Conservation (phyloP, 2,329 filamentous ascomycete species). For the Aspergillus brunneoviolaceus region DNA sequence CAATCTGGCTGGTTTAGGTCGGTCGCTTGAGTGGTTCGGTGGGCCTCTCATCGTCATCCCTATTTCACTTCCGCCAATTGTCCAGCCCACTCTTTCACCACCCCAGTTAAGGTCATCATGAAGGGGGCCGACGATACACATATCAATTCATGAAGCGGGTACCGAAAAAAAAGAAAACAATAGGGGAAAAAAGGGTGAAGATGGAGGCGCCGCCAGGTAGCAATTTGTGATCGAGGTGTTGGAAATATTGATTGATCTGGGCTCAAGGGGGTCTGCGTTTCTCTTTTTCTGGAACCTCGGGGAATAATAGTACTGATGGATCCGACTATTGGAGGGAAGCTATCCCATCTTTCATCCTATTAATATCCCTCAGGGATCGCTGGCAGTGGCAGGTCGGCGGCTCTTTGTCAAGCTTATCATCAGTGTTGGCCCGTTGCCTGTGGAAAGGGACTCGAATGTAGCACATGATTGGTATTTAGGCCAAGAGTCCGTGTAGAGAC, state of each 20-base stretch:
- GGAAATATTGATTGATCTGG: slow-evolving; percentile 1
- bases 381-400: too few species aligned
- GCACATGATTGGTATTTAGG: not conserved
- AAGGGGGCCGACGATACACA: slow-evolving; percentile 7
- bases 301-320: slow-evolving; percentile 6
- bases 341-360: slow-evolving; percentile 1
- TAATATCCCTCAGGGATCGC: not conserved
- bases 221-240: not conserved
- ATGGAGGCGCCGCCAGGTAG: not conserved
- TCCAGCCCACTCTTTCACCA: slow-evolving; percentile 19
- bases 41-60: slow-evolving; percentile 40
- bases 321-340: slow-evolving; percentile 1
- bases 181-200: not conserved
- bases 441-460: not conserved
- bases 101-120: slow-evolving; percentile 16
- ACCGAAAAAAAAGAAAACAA: not conserved
- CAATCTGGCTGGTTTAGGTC: slow-evolving; percentile 18
- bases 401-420: too few species aligned
- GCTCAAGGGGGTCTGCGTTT: not conserved
- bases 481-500: not conserved
- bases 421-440: too few species aligned
- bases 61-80: slow-evolving; percentile 37
- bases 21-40: slow-evolving; percentile 39
- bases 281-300: slow-evolving; percentile 5
- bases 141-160: not conserved